Evolutionary conservation across 306 rosid species (phyloP).

Genomic region (Trifolium dubium): DNA sequence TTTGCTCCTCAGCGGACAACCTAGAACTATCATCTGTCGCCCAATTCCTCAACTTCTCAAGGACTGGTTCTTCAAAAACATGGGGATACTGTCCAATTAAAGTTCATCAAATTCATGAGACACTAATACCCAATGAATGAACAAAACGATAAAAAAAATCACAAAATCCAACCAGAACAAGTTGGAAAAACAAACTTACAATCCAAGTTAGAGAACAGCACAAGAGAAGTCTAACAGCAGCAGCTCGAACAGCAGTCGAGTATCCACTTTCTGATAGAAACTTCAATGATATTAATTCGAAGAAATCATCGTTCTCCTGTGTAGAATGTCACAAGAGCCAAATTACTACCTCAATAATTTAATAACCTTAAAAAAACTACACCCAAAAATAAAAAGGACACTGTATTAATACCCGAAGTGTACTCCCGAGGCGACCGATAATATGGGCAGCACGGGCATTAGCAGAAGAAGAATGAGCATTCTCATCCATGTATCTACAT

Average conservation of each 20-base stretch:
- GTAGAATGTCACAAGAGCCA: background rate
- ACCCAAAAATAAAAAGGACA: background rate
- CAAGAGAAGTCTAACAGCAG: conserved; percentile 75
- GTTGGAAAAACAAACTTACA: conserved; percentile 50
- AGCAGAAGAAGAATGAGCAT: conserved; percentile 69
- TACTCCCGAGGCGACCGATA: conserved; percentile 82
- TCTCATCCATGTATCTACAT: conserved; percentile 88
- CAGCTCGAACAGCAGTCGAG: conserved; percentile 72
- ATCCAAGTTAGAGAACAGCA: conserved; percentile 85
- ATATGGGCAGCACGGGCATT: conserved; percentile 80
- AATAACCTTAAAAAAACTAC: background rate
- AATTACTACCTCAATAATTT: conserved; percentile 5
- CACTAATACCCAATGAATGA: background rate
- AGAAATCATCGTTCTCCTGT: conserved; percentile 94
- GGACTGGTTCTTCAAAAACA: conserved; percentile 82
- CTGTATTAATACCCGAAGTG: conserved; percentile 68
- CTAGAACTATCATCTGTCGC: conserved; percentile 72
- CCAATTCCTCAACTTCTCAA: conserved; percentile 76
- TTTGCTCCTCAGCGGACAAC: conserved; percentile 58
- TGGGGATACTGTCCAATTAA: conserved; percentile 83
- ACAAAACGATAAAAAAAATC: background rate
- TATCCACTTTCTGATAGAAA: conserved; percentile 75
- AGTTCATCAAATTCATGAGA: conserved; percentile 36
- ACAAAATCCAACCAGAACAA: background rate
- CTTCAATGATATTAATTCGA: conserved; percentile 85